Evolutionary conservation across 768 basidiomycete species (phyloP).

Genomic region (Phallus indusiatus): DNA sequence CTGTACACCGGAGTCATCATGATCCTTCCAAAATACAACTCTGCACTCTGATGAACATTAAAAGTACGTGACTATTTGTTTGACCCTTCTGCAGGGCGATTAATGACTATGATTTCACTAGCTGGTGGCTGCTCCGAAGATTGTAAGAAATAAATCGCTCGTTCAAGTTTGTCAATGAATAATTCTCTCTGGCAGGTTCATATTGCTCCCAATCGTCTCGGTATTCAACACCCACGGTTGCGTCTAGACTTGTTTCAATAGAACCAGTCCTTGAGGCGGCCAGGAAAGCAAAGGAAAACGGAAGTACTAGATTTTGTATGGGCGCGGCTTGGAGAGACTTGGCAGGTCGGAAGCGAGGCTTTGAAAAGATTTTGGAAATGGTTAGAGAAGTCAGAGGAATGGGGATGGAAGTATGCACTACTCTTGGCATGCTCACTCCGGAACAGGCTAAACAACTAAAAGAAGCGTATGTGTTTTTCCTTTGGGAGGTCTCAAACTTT

Average conservation of each 20-base stretch:
- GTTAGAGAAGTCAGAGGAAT: slow-evolving; percentile 83
- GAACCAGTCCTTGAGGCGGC: slow-evolving; percentile 92
- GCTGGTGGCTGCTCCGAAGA: slow-evolving; percentile 96
- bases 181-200: slow-evolving; percentile 46
- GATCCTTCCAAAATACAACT: slow-evolving; percentile 88
- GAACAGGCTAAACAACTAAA: slow-evolving; percentile 89
- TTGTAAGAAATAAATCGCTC: slow-evolving; percentile 42
- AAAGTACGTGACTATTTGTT: slow-evolving; percentile 51
- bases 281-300: slow-evolving; percentile 88
- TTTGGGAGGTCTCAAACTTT: neutral
- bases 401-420: slow-evolving; percentile 99
- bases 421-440: slow-evolving; percentile 91
- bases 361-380: slow-evolving; percentile 89
- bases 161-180: slow-evolving; percentile 4
- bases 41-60: slow-evolving; percentile 98
- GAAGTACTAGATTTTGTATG: slow-evolving; percentile 98
- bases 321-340: slow-evolving; percentile 97
- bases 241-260: slow-evolving; percentile 76
- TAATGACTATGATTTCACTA: slow-evolving; percentile 22
- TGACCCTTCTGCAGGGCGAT: neutral
- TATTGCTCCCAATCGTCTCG: slow-evolving; percentile 98
- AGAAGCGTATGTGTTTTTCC: slow-evolving; percentile 62
- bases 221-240: slow-evolving; percentile 82
- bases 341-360: slow-evolving; percentile 85
- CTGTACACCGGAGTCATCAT: slow-evolving; percentile 77